Base-by-base conservation (phyloP, 2,329 filamentous ascomycete species). In the Orbilia oligospora region DNA sequence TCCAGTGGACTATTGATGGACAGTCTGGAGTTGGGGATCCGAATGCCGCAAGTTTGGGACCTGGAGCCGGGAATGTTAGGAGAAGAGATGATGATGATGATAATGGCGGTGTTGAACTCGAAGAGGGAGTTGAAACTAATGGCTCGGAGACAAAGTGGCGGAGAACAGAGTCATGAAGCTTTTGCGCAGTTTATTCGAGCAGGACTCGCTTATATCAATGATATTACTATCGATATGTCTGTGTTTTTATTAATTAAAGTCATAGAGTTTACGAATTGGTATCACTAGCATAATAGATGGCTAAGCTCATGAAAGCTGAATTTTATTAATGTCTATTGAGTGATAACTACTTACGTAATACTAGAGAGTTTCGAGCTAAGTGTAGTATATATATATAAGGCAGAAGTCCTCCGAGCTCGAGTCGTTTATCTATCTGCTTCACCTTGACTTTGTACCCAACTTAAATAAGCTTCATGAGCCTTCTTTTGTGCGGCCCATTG, bases 401-500 rank as follows among this genome's bases (percentile, higher is more conserved):
- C 24, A n/a, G 22, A 55, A n/a, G 14, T 18, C 20, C 30, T 16
- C 9, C 27, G 27, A 9, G n/a, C 30, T 5, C 24, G 5, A n/a
- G 9, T 16, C 14, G 22, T 61, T 33, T 51, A 73, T 75, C 76
- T 67, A 48, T 79, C 70, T 2, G 67, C 70, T 38, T 79, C 76
- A 38, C 70, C 76, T 44, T 70, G 65, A 49, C 70, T 79, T 30
- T 79, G 65, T n/a, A 6, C 41, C 55, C 58, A 79, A 46, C 41
- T 71, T 20, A 73, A 27, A 27, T 79, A 92, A 80, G 91, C 89
- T 80, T 94, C 91, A 84, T 94, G 91, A 75, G 89, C 84, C 88
- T 95, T 97, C 87, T 94, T 96, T 86, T 97, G 95, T 83, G 88
- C 90, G 82, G 97, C 92, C 93, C 93, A 97, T 71, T 93, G 91